phyloP scores from a whole-genome alignment of 1,284 basidiomycete species.

The Fomitopsis pinicola region DNA sequence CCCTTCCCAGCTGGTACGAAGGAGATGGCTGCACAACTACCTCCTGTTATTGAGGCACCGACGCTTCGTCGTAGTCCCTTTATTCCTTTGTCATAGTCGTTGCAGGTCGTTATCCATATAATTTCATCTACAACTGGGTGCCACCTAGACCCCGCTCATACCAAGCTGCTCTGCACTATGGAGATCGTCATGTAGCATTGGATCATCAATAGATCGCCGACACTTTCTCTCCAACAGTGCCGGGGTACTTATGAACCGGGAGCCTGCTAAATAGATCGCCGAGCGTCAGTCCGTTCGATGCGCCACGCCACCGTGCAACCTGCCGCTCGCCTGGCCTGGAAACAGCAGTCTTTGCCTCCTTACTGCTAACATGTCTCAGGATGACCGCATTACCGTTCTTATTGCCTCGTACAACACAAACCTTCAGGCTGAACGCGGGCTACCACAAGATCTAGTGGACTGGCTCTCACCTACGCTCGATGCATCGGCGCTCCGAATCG shows the following conservation, averaged over 20 bases:
- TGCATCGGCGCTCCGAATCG: constrained; percentile 67
- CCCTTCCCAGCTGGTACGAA: constrained; percentile 92
- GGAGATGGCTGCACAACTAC: constrained; percentile 66
- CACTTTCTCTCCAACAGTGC: too few species aligned
- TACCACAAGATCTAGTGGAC: constrained; percentile 80
- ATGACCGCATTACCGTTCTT: constrained; percentile 59
- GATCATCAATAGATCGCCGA: too few species aligned
- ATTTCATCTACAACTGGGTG: background rate
- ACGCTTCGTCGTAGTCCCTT: constrained; percentile 75
- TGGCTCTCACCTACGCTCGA: constrained; percentile 78
- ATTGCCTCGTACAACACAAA: constrained; percentile 87
- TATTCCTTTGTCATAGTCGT: constrained; percentile 59
- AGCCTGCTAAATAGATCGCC: background rate
- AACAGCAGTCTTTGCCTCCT: background rate
- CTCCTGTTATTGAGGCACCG: constrained; percentile 63
- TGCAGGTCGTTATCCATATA: background rate
- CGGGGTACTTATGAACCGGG: too few species aligned
- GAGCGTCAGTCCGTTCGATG: background rate
- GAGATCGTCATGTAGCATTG: too few species aligned
- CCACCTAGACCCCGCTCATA: too few species aligned
- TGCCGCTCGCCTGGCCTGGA: background rate
- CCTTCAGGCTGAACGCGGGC: constrained; percentile 63
- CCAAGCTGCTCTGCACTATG: too few species aligned
- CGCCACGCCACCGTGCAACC: background rate
- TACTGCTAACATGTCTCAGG: constrained; percentile 11